These are phyloP conservation scores for Psilocybe azurescens DNA, from an alignment of 768 basidiomycete genomes.

Conservation along the genomic window DNA sequence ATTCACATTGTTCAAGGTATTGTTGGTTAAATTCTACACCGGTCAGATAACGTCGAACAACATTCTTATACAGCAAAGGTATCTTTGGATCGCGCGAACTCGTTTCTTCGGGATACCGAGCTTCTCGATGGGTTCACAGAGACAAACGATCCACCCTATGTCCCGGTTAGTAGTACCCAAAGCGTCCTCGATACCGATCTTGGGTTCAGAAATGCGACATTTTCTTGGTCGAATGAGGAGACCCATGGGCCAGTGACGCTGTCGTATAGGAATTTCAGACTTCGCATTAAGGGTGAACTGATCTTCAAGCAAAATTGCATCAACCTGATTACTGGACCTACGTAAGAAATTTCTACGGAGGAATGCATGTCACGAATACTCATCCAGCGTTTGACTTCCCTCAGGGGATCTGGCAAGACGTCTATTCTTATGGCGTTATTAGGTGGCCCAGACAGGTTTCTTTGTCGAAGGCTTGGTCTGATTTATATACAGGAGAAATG, in stretches of 20 bases:
- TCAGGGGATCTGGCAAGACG: slow-evolving; percentile 57
- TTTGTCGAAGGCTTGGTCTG: not conserved
- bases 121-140: slow-evolving; percentile 44
- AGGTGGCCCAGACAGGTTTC: slow-evolving; percentile 22
- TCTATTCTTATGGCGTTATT: slow-evolving; percentile 64
- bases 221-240: slow-evolving; percentile 30
- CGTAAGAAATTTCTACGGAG: slow-evolving; percentile 26
- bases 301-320: slow-evolving; percentile 57
- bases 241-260: slow-evolving; percentile 38
- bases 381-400: not conserved
- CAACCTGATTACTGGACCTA: slow-evolving; percentile 66
- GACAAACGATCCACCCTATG: not conserved
- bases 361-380: not conserved
- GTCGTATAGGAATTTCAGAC: slow-evolving; percentile 51
- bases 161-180: not conserved
- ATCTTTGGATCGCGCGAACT: slow-evolving; percentile 50
- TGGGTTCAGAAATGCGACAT: slow-evolving; percentile 51
- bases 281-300: slow-evolving; percentile 57
- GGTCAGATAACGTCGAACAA: not conserved
- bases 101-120: slow-evolving; percentile 50
- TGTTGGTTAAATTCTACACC: not conserved
- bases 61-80: not conserved
- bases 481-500: slow-evolving; percentile 53
- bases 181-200: slow-evolving; percentile 19
- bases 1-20: slow-evolving; percentile 1